A percentile compares a stretch with the other conserved stretches of the same genome.
phyloP scores from a whole-genome alignment of 805 yeast species.

The Lachancea sp. region DNA sequence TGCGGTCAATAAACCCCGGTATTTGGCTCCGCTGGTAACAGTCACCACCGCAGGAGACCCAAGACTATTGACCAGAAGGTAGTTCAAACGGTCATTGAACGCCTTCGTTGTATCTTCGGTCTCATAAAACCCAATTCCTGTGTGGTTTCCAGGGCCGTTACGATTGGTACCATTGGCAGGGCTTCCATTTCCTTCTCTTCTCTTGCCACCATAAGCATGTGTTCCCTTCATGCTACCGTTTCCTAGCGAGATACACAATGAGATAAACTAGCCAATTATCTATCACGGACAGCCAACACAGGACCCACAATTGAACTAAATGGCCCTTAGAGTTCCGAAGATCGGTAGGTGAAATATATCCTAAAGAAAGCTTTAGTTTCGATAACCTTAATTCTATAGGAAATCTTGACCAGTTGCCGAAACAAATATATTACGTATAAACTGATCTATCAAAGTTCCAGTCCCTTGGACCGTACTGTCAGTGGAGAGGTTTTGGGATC shows the following conservation, averaged over 20 bases:
- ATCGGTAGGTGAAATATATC: background rate
- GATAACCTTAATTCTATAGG: too few species aligned
- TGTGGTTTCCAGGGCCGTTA: slow-evolving; percentile 5
- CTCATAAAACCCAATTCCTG: slow-evolving; percentile 18
- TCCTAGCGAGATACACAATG: background rate
- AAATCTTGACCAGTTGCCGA: too few species aligned
- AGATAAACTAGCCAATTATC: background rate
- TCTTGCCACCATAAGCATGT: slow-evolving; percentile 12
- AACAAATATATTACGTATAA: too few species aligned
- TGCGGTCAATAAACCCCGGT: slow-evolving; percentile 53
- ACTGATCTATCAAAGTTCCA: too few species aligned
- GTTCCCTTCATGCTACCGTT: slow-evolving; percentile 14
- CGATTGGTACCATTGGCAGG: slow-evolving; percentile 7
- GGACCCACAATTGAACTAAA: slow-evolving; percentile 2
- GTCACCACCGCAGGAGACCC: slow-evolving; percentile 56
- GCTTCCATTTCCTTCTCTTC: slow-evolving; percentile 9
- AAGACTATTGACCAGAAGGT: slow-evolving; percentile 49
- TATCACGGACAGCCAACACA: background rate
- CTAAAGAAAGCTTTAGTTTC: background rate
- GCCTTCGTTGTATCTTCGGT: slow-evolving; percentile 26
- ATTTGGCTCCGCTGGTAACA: slow-evolving; percentile 52
- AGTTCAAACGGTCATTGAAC: slow-evolving; percentile 52
- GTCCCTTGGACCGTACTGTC: too few species aligned
- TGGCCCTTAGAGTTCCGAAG: slow-evolving; percentile 1
- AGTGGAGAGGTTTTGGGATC: too few species aligned